phyloP scores from a whole-genome alignment of 2,329 filamentous ascomycete genomes.

The Paracorniculantispora psalliotae region DNA sequence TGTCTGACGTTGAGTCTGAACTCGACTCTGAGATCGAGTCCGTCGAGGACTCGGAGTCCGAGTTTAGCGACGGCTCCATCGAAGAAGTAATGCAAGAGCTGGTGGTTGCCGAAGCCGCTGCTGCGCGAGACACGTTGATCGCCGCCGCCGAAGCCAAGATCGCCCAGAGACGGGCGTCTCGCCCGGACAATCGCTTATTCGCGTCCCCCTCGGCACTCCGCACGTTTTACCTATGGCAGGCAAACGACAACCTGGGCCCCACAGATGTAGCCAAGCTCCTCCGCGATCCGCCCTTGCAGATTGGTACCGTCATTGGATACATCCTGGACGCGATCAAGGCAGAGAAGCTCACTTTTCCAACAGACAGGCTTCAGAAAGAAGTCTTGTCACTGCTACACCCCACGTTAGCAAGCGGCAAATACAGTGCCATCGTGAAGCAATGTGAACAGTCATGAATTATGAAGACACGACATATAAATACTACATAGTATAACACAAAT shows the following conservation, averaged over 20 bases:
- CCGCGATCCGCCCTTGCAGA: conserved; percentile 55
- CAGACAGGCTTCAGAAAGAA: conserved; percentile 38
- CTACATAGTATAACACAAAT: not conserved
- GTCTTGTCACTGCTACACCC: conserved; percentile 35
- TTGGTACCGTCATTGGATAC: conserved; percentile 52
- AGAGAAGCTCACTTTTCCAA: conserved; percentile 48
- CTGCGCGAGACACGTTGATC: conserved; percentile 35
- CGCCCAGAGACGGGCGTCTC: conserved; percentile 30
- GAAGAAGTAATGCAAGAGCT: not conserved
- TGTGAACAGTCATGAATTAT: conserved; percentile 12
- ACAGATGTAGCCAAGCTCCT: conserved; percentile 48
- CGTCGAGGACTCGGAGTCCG: conserved; percentile 7
- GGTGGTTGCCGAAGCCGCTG: conserved; percentile 3
- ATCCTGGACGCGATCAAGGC: conserved; percentile 50
- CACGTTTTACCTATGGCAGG: conserved; percentile 61
- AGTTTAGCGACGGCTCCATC: conserved; percentile 5
- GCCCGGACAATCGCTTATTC: conserved; percentile 18
- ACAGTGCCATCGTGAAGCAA: conserved; percentile 23
- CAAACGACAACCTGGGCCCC: conserved; percentile 44
- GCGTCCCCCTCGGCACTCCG: conserved; percentile 38
- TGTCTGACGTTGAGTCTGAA: conserved; percentile 27
- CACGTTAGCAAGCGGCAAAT: conserved; percentile 19
- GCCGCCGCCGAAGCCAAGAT: conserved; percentile 38
- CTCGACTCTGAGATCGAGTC: conserved; percentile 17
- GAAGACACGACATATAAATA: not conserved